Evolutionary conservation across 2,329 filamentous ascomycete genomes (phyloP).

Genomic region (Monosporascus ibericus): DNA sequence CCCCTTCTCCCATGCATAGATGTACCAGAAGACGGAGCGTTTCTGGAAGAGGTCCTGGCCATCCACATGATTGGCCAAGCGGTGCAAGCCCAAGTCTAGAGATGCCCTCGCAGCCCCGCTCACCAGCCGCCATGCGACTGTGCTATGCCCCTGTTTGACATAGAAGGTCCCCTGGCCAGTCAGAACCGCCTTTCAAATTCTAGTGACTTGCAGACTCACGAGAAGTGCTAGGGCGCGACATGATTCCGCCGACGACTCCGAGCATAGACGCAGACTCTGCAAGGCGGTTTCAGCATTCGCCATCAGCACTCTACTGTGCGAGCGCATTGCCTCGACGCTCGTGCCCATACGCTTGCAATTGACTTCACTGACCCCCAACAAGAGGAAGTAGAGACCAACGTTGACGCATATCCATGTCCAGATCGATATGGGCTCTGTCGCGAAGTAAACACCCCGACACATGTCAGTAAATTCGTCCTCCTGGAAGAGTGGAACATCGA

Average conservation of each 20-base stretch:
- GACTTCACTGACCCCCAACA: slow-evolving; percentile 6
- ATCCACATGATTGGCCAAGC: slow-evolving; percentile 8
- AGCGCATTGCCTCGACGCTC: slow-evolving; percentile 7
- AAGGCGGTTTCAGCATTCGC: slow-evolving; percentile 18
- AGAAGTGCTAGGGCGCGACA: slow-evolving; percentile 21
- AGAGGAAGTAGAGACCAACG: slow-evolving; percentile 20
- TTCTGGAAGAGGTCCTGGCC: slow-evolving; percentile 3
- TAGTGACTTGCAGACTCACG: slow-evolving; percentile 9
- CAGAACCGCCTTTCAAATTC: slow-evolving; percentile 1
- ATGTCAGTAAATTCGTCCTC: slow-evolving; percentile 20
- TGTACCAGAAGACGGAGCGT: slow-evolving; percentile 21
- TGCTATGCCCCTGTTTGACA: slow-evolving; percentile 19
- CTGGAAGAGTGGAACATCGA: slow-evolving; percentile 18
- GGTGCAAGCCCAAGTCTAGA: slow-evolving; percentile 23
- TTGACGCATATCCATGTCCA: slow-evolving; percentile 23
- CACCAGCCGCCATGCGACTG: slow-evolving; percentile 22
- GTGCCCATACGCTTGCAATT: slow-evolving; percentile 9
- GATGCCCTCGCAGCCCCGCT: slow-evolving; percentile 18
- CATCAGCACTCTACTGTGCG: slow-evolving; percentile 8
- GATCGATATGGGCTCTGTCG: slow-evolving; percentile 20
- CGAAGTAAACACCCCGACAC: slow-evolving; percentile 23
- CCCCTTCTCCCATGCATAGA: slow-evolving; percentile 23
- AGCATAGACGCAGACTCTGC: slow-evolving; percentile 21
- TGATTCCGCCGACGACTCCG: slow-evolving; percentile 19
- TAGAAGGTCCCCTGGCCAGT: slow-evolving; percentile 18